Base-by-base conservation (phyloP, 2,329 filamentous ascomycete species). In the Penicillium crustosum region DNA sequence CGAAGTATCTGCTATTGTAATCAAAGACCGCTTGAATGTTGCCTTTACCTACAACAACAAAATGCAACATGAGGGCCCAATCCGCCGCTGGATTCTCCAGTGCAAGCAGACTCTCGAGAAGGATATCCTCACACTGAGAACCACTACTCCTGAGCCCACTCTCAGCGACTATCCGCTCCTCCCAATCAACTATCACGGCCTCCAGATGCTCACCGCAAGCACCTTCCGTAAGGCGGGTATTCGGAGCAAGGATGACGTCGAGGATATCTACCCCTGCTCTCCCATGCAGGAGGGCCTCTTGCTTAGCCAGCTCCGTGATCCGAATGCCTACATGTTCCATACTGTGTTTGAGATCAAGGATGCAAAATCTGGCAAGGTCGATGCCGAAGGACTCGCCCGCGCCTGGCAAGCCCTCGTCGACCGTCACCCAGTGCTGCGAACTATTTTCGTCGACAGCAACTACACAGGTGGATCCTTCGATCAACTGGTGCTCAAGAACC, bases 1-100 rank as follows among this genome's bases (percentile, higher is more conserved):
- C 51, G 81, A 83, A 56, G 76, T 83, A 6, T 78, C 79, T 1
- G 80, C 81, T 0, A 78, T 81, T 25, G 72, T 83, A 8, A 73
- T 78, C 21, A 74, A 78, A 44, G 79, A 78, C 0, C 70, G 70
- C 17, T 70, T 83, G 21, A 77, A 78, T 35, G 74, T 82, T 21
- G 77, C 78, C 0, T 82, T 82, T 61, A 78, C 78, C 0, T 82
- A 79, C 68, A 82, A 82, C 60, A 67, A 73, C 8, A 65, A 77
- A 35, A 82, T 81, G 77, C 69, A 68, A 13, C 78, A 80, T 56
- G 75, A 79, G 55, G 60, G 68, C 0, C 67, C 70, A 1, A 78
- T 83, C 36, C 66, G 69, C 12, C 57, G 71, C 21, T 82, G 79
- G 80, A 72, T 81, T 3, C 61, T 70, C 1, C 66, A 72, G 42